Conservation (phyloP, 202 grass and related monocot genomes). For the Schoenoplectus triqueter region DNA sequence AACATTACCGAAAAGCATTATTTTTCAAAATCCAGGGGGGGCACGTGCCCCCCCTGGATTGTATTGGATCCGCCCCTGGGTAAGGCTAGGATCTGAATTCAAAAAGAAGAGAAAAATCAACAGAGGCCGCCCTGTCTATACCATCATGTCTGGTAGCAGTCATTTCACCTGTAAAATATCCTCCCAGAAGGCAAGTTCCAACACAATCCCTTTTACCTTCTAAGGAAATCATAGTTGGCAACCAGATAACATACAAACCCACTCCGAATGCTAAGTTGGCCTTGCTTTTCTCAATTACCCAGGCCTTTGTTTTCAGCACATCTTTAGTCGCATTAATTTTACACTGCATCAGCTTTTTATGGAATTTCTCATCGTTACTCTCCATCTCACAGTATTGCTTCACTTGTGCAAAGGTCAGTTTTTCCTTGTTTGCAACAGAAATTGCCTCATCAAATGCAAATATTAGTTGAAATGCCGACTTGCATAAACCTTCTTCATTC, state of each 20-base stretch:
- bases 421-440: constrained; percentile 84
- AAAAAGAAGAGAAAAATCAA: neutral
- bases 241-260: neutral
- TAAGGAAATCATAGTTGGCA: neutral
- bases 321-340: constrained; percentile 83
- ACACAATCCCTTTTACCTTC: neutral
- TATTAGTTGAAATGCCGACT: constrained; percentile 73
- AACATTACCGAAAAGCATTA: too few species aligned
- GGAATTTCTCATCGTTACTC: constrained; percentile 73
- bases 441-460: constrained; percentile 88
- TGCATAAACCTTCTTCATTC: constrained; percentile 78
- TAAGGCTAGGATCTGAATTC: neutral
- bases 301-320: constrained; percentile 75
- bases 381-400: constrained; percentile 96
- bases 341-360: constrained; percentile 70
- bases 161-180: neutral
- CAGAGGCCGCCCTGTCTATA: neutral
- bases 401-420: constrained; percentile 77
- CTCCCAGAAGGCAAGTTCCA: neutral
- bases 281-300: constrained; percentile 82
- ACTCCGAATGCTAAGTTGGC: constrained; percentile 35
- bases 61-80: too few species aligned
- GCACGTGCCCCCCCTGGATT: too few species aligned
- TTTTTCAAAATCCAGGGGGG: too few species aligned
- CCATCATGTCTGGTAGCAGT: neutral